Evolutionary conservation across 192 early-diverging fungal genomes (phyloP), one percentile per base, ranked within the genome.

Genomic region (Backusella australiensis): DNA sequence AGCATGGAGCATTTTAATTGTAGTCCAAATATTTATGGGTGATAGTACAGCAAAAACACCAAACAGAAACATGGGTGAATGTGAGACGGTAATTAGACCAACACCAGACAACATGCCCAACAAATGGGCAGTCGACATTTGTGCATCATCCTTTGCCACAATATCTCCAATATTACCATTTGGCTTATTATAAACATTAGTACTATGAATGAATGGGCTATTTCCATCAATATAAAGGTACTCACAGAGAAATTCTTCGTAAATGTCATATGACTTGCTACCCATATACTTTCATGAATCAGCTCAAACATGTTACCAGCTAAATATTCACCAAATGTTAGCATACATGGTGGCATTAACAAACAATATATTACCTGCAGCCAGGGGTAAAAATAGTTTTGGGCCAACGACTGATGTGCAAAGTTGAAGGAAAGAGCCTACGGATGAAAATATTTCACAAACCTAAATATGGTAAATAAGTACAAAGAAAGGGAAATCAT

Each of bases 81-180:
- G 88, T 14, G 85, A 88, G 2, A 91, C n/a, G 32, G 82, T 76
- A 15, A 91, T 83, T 11, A 89, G 67, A 11, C 85, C 80, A 34
- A 93, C 85, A 9, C 91, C 91, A 4, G 80, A 80, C 11, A 89
- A 41, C 78, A 93, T 84, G 42, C 91, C 91, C 21, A 86, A 41
- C 34, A 93, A 80, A 78, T 93, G 89, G 1, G 90, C 90, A 17
- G 90, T 81, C 7, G 87, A 86, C 85, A 92, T 89, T 81, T 93
- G 91, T 35, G 88, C 83, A 73, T 93, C 91, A 77, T 93, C 91
- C 67, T 93, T 93, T 4, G 90, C 89, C 6, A 91, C 89, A 70
- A 93, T 84, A 70, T 93, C 91, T 19, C 90, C 91, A 44, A 93
- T 86, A 80, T 93, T 93, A 21, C 91, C 91, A 80, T 86, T 86